phyloP scores from a whole-genome alignment of 768 basidiomycete genomes.

The Pilatotrama ljubarskyi region DNA sequence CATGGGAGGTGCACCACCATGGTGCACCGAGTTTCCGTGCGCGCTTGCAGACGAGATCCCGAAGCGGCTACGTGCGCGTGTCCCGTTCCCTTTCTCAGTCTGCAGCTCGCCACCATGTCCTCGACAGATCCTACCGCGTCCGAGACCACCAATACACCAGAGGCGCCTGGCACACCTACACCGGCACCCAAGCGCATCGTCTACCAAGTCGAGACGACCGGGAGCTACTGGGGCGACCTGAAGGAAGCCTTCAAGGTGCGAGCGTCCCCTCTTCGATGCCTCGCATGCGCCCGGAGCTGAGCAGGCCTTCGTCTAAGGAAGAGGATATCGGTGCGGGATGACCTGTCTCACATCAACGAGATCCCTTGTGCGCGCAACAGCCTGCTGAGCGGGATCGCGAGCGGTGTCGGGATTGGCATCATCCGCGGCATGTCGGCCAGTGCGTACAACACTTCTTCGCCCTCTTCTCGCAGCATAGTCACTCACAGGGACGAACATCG shows the following conservation, averaged over 20 bases:
- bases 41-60: not conserved
- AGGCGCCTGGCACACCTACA: not conserved
- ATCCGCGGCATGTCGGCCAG: conserved; percentile 67
- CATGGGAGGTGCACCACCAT: not conserved
- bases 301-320: conserved; percentile 34
- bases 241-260: conserved; percentile 38
- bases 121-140: not conserved
- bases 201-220: conserved; percentile 37
- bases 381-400: conserved; percentile 75
- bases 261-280: not conserved
- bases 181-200: conserved; percentile 22
- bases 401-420: conserved; percentile 74
- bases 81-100: no score
- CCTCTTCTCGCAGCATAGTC: not conserved
- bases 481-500: not conserved
- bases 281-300: not conserved
- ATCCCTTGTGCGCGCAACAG: conserved; percentile 79
- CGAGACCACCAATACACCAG: not conserved
- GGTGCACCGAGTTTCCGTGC: not conserved
- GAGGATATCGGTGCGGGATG: conserved; percentile 50
- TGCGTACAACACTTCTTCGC: conserved; percentile 37
- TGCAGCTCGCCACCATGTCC: conserved; percentile 14
- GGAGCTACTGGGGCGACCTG: conserved; percentile 35
- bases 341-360: conserved; percentile 61
- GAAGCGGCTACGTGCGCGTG: no score